Conservation (phyloP, 768 basidiomycete species). For the Baorangia bicolor region DNA sequence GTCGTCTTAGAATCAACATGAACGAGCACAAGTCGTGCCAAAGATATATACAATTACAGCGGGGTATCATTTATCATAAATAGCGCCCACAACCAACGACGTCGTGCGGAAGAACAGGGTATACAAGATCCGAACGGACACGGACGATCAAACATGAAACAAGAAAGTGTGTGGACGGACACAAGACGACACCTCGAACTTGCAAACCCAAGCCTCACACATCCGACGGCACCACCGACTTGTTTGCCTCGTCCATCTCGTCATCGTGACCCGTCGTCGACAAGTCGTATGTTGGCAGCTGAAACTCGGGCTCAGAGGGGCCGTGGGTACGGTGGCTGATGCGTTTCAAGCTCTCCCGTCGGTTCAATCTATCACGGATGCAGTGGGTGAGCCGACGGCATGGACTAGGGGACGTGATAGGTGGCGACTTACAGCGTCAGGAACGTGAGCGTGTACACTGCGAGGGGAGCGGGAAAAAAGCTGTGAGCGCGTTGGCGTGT, state of each 20-base stretch:
- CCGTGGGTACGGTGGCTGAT: background rate
- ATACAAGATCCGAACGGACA: no score
- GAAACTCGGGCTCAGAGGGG: background rate
- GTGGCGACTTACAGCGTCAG: conserved; percentile 9
- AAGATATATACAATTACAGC: no score
- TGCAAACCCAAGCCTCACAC: no score
- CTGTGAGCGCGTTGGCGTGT: background rate
- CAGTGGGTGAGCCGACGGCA: background rate
- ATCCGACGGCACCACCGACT: background rate
- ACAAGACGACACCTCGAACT: no score
- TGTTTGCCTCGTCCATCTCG: background rate
- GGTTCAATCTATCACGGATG: conserved; percentile 7
- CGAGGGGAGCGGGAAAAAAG: background rate
- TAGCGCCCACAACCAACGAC: no score
- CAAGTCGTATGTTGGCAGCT: background rate
- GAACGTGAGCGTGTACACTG: conserved; percentile 19
- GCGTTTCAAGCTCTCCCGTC: conserved; percentile 4
- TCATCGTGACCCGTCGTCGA: background rate
- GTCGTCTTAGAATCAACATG: no score
- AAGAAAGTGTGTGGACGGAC: no score
- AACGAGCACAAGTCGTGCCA: no score
- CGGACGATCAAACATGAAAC: no score
- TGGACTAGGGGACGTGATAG: no score
- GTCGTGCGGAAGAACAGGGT: no score
- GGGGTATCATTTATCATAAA: no score